These are phyloP conservation scores for Metschnikowia shivogae DNA, from an alignment of 805 yeast genomes.

Conservation along the genomic window DNA sequence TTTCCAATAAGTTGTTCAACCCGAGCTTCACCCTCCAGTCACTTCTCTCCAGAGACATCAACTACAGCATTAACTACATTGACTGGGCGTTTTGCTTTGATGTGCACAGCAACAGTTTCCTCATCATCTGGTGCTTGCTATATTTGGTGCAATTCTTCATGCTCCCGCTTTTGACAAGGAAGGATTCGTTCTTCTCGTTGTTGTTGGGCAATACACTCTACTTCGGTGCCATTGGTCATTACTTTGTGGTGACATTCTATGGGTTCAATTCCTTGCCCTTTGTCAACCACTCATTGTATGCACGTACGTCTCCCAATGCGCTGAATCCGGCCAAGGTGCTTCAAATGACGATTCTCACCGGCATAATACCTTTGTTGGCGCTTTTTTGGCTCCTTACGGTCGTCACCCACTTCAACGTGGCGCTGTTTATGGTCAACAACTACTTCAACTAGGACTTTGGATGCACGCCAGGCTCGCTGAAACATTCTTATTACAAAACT, in stretches of 20 bases:
- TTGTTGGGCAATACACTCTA: slow-evolving; percentile 75
- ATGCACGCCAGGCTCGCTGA: background rate
- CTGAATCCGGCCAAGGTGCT: slow-evolving; percentile 42
- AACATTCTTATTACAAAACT: no score
- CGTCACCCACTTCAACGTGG: slow-evolving; percentile 67
- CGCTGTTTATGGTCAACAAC: slow-evolving; percentile 55
- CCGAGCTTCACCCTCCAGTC: slow-evolving; percentile 11
- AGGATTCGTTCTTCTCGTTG: slow-evolving; percentile 58
- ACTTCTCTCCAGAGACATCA: slow-evolving; percentile 11
- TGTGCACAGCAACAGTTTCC: slow-evolving; percentile 70
- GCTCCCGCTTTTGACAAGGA: slow-evolving; percentile 64
- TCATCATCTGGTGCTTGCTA: slow-evolving; percentile 44
- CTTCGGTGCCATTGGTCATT: slow-evolving; percentile 67
- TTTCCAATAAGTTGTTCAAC: slow-evolving; percentile 63
- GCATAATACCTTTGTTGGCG: slow-evolving; percentile 61
- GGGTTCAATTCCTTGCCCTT: slow-evolving; percentile 61
- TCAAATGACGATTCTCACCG: slow-evolving; percentile 56
- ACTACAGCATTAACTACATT: slow-evolving; percentile 36
- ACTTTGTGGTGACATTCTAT: slow-evolving; percentile 75
- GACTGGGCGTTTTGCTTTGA: slow-evolving; percentile 97
- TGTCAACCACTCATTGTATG: slow-evolving; percentile 18
- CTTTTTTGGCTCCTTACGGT: slow-evolving; percentile 56
- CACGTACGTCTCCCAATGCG: slow-evolving; percentile 11
- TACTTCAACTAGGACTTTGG: slow-evolving; percentile 30
- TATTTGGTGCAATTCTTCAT: slow-evolving; percentile 16